Conservation (phyloP, 164 flowering plant species). For the Vitis riparia region DNA sequence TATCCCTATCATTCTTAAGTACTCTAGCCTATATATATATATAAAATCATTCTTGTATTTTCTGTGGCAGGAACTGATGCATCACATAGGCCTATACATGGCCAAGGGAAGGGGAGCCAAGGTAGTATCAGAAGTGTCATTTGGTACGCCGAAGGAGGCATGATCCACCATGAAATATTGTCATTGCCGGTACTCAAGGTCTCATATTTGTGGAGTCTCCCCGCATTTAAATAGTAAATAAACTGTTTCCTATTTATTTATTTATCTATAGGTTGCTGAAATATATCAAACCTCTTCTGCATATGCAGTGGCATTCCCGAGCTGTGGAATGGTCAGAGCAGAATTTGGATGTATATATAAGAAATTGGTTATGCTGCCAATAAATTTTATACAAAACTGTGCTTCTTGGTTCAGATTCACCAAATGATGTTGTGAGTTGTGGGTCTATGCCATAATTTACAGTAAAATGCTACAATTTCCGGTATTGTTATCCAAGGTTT, state of each 20-base stretch:
- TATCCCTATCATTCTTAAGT: too few species aligned
- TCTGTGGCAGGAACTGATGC: constrained; percentile 54
- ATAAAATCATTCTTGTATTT: not conserved
- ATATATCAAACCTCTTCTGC: not conserved
- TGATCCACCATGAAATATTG: not conserved
- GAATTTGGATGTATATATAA: not conserved
- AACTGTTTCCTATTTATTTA: not conserved
- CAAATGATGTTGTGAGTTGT: too few species aligned
- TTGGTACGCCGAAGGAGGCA: constrained; percentile 14
- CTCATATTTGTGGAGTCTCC: not conserved
- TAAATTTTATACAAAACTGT: not conserved
- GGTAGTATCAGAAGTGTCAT: constrained; percentile 56
- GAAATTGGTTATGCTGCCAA: not conserved
- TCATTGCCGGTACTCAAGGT: not conserved
- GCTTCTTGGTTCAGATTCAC: not conserved
- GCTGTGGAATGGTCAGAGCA: not conserved
- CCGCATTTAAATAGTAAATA: not conserved
- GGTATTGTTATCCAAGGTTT: too few species aligned
- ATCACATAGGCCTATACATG: constrained; percentile 63
- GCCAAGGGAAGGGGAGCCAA: constrained; percentile 73
- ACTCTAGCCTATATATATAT: not conserved
- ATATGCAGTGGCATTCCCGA: not conserved
- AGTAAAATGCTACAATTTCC: too few species aligned
- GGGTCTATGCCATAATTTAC: too few species aligned
- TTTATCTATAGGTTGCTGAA: not conserved